These are phyloP conservation scores for Cordyceps pruinosa DNA, from an alignment of 2,329 filamentous ascomycete species.

Conservation along the genomic window DNA sequence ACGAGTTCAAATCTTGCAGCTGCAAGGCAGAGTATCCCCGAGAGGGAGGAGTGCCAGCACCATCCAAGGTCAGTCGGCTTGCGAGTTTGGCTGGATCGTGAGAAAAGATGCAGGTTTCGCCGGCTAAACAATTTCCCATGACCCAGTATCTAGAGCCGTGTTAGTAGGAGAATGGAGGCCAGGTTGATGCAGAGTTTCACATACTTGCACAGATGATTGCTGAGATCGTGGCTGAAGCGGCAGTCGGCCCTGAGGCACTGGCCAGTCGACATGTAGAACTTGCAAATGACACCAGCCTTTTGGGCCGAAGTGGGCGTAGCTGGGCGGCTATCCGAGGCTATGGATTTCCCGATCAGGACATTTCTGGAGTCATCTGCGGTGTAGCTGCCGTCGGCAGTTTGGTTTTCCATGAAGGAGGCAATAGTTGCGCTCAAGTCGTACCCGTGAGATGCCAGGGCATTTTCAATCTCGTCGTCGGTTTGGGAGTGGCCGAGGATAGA, in stretches of 20 bases:
- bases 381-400: slow-evolving; percentile 36
- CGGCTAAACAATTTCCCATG: slow-evolving; percentile 89
- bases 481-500: slow-evolving; percentile 86
- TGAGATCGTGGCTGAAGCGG: slow-evolving; percentile 92
- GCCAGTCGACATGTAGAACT: slow-evolving; percentile 94
- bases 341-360: slow-evolving; percentile 82
- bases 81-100: slow-evolving; percentile 87
- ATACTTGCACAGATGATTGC: slow-evolving; percentile 96
- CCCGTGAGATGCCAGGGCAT: slow-evolving; percentile 78
- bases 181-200: slow-evolving; percentile 31
- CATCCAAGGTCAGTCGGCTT: slow-evolving; percentile 71
- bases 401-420: slow-evolving; percentile 75
- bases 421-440: slow-evolving; percentile 94
- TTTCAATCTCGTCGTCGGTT: slow-evolving; percentile 89
- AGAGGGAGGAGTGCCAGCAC: slow-evolving; percentile 56
- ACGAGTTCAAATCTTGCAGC: slow-evolving; percentile 76
- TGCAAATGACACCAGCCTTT: slow-evolving; percentile 87
- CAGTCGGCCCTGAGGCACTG: slow-evolving; percentile 93
- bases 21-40: slow-evolving; percentile 63
- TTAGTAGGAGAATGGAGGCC: not conserved
- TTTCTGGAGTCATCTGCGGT: slow-evolving; percentile 51
- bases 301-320: slow-evolving; percentile 68
- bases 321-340: slow-evolving; percentile 68
- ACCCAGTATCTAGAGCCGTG: slow-evolving; percentile 70
- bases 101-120: slow-evolving; percentile 91